These are phyloP conservation scores for Zygotorulaspora florentina DNA, from an alignment of 805 yeast genomes.

Conservation along the genomic window DNA sequence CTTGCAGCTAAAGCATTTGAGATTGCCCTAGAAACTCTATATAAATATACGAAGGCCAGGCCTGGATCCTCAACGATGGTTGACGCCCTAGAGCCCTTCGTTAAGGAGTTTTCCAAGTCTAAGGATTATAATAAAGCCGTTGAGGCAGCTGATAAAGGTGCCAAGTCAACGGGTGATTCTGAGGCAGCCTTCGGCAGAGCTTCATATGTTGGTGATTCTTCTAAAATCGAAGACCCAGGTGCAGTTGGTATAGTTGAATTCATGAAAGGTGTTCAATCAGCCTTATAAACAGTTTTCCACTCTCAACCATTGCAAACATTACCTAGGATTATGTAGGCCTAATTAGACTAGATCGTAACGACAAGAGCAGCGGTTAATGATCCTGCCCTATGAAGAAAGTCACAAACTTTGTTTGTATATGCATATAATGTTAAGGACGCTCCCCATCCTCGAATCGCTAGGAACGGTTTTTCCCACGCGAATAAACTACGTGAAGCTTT, in stretches of 20 bases:
- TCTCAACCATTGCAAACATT: too few species aligned
- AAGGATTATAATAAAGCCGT: constrained; percentile 58
- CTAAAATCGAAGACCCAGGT: constrained; percentile 85
- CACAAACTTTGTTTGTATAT: too few species aligned
- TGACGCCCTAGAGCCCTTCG: constrained; percentile 87
- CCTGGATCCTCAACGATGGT: constrained; percentile 84
- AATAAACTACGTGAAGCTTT: too few species aligned
- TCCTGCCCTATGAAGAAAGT: too few species aligned
- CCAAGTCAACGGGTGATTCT: constrained; percentile 65
- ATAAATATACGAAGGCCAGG: constrained; percentile 84
- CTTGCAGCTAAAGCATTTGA: constrained; percentile 47
- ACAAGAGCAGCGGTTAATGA: too few species aligned
- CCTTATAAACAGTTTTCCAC: constrained; percentile 7
- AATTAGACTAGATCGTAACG: not conserved
- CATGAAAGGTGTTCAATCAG: constrained; percentile 37
- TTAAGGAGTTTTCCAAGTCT: constrained; percentile 51
- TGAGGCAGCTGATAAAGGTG: constrained; percentile 67
- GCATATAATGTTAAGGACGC: too few species aligned
- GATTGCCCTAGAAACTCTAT: constrained; percentile 65
- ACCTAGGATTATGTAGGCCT: too few species aligned
- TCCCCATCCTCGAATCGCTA: too few species aligned
- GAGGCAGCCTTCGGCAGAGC: constrained; percentile 93
- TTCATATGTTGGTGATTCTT: constrained; percentile 77
- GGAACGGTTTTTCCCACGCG: too few species aligned
- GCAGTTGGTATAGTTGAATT: constrained; percentile 76